These are phyloP conservation scores for Sporodiniella umbellata DNA, from an alignment of 371 early-diverging fungal species.

Conservation along the genomic window DNA sequence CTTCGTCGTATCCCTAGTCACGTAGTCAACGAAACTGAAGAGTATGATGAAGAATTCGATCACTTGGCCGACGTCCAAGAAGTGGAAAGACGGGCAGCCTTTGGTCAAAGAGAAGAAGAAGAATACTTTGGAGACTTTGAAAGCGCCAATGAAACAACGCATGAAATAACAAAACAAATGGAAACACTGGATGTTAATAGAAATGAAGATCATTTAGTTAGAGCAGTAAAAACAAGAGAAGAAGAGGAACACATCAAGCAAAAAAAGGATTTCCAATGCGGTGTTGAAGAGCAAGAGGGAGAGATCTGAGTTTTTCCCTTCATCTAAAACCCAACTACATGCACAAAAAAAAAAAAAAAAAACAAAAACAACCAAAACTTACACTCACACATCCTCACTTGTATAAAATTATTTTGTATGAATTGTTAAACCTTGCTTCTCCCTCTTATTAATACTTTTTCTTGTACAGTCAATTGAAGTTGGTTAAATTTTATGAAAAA, in stretches of 20 bases:
- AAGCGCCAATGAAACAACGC: constrained; percentile 9
- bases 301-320: constrained; percentile 14
- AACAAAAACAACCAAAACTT: too few relatives aligned
- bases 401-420: too few relatives aligned
- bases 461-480: too few relatives aligned
- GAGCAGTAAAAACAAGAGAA: constrained; percentile 29
- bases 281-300: constrained; percentile 29
- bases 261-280: constrained; percentile 17
- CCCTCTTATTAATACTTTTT: too few relatives aligned
- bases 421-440: too few relatives aligned
- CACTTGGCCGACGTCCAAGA: constrained; percentile 33
- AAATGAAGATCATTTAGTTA: constrained; percentile 21
- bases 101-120: constrained; percentile 12
- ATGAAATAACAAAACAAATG: constrained; percentile 10
- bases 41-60: constrained; percentile 37
- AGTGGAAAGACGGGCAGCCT: constrained; percentile 27
- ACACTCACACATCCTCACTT: too few relatives aligned
- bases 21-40: constrained; percentile 16
- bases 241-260: constrained; percentile 10
- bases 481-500: too few relatives aligned
- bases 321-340: too few relatives aligned
- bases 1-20: constrained; percentile 28
- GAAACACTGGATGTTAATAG: constrained; percentile 10
- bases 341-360: too few relatives aligned
- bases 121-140: constrained; percentile 20